phyloP scores from a whole-genome alignment of 306 rosid species.

The Betula pendula region DNA sequence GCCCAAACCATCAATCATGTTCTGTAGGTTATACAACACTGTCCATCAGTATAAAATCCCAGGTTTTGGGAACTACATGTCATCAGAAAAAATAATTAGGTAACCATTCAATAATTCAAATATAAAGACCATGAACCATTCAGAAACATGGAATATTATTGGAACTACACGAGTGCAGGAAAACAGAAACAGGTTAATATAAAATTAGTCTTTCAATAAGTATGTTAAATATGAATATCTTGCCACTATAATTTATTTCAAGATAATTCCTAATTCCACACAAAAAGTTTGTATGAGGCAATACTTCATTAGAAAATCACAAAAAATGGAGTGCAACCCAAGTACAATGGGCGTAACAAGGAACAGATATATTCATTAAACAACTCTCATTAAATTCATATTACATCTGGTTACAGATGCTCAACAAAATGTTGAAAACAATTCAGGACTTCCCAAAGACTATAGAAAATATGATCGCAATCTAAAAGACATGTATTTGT shows the following conservation, averaged over 20 bases:
- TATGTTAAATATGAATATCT: not conserved
- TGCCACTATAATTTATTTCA: not conserved
- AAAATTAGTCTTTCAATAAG: not conserved
- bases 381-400: not conserved
- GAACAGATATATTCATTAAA: not conserved
- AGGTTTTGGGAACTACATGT: conserved; percentile 20
- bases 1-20: conserved; percentile 98
- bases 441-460: not conserved
- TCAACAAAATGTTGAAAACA: not conserved
- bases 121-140: conserved; percentile 12
- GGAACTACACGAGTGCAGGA: conserved; percentile 6
- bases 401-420: not conserved
- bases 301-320: not conserved
- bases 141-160: not conserved
- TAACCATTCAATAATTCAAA: conserved; percentile 8
- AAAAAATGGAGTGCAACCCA: not conserved
- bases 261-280: not conserved
- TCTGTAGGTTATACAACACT: conserved; percentile 52
- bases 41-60: conserved; percentile 28
- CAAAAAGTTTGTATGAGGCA: not conserved
- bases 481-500: not conserved
- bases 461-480: not conserved
- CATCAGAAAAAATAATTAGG: conserved; percentile 12
- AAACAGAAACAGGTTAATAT: not conserved
- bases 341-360: not conserved